Conservation (phyloP, 306 rosid species). For the Cyamopsis tetragonoloba region DNA sequence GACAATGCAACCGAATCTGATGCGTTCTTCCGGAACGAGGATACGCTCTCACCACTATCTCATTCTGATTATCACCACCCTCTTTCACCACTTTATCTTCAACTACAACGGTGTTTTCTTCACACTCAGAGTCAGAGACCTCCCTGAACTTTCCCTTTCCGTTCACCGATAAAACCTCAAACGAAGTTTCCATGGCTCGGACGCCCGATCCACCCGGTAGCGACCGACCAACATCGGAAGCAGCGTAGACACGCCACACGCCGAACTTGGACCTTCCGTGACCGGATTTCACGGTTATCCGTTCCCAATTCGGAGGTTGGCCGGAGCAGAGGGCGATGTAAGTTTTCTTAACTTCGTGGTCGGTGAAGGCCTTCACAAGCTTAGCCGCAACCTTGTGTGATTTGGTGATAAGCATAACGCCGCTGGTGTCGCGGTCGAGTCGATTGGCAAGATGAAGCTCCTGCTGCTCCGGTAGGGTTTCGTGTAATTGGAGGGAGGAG, state of each 20-base stretch:
- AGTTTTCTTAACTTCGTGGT: slow-evolving; percentile 66
- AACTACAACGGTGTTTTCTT: slow-evolving; percentile 38
- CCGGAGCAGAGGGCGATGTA: slow-evolving; percentile 72
- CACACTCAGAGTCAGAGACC: slow-evolving; percentile 35
- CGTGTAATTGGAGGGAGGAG: slow-evolving; percentile 39
- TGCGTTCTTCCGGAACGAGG: slow-evolving; percentile 91
- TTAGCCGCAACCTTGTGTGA: slow-evolving; percentile 78
- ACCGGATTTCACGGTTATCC: slow-evolving; percentile 59
- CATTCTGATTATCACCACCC: slow-evolving; percentile 45
- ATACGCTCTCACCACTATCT: slow-evolving; percentile 65
- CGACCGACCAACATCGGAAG: slow-evolving; percentile 63
- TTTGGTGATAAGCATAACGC: slow-evolving; percentile 72
- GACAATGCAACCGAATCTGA: slow-evolving; percentile 90
- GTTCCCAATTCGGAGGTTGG: slow-evolving; percentile 56
- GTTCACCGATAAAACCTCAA: slow-evolving; percentile 55
- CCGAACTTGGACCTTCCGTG: slow-evolving; percentile 93
- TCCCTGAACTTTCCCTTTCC: slow-evolving; percentile 45
- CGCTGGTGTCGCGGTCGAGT: slow-evolving; percentile 87
- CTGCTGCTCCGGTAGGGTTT: slow-evolving; percentile 48
- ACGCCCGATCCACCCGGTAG: slow-evolving; percentile 85
- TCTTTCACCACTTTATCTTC: slow-evolving; percentile 43
- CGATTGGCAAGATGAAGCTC: slow-evolving; percentile 89
- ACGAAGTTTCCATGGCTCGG: slow-evolving; percentile 78
- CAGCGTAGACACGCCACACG: slow-evolving; percentile 78
- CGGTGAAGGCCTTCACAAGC: slow-evolving; percentile 77